Base-by-base conservation (phyloP, 352 stramenopile genomes). In the Peronospora farinosa region DNA sequence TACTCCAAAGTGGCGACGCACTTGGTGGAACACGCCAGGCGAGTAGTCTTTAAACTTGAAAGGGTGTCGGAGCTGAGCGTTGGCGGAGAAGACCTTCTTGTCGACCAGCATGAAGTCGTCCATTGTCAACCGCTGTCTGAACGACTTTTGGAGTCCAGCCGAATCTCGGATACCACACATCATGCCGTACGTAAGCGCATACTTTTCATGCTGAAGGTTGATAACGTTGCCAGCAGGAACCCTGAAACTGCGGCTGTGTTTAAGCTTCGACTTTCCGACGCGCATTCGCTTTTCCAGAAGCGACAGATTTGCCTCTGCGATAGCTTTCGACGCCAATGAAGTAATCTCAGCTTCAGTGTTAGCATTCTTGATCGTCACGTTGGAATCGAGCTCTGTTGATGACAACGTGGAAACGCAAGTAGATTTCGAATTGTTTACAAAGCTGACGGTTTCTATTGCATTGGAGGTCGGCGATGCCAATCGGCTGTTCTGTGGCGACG, bases 81-180 rank as follows among this genome's bases (percentile, higher is more conserved):
- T 92, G 25, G 77, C 75, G 1, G 82, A 74, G 38, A 86, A 85
- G 23, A 72, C 74, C 40, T 82, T 79, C 43, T 89, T 91, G 63
- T 89, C 78, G 7, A 91, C 72, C 19, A 72, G 63, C 74, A 90
- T 95, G 42, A 96, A 96, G 63, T 97, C 91, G 54, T 93, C 84
- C 72, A 97, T 87, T 7, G 74, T 91, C 23, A 97, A 67, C 5
- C 74, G 70, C 51, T 83, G 75, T 59, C 87, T 85, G 61, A 89
- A 88, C 23, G 72, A 68, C 28, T 84, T 88, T 52, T 84, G 74
- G 2, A 84, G 55, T 5, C 92, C 89, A 10, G 97, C 96, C 4
- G 92, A 96, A 47, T 96, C 96, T 33, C 96, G 78, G 47, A 99
- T 97, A 16, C 96, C 96, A 36, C 97, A 94, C 96, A 99, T 99